Base-by-base conservation (phyloP, 2,329 filamentous ascomycete genomes). In the Penicillium sp. region DNA sequence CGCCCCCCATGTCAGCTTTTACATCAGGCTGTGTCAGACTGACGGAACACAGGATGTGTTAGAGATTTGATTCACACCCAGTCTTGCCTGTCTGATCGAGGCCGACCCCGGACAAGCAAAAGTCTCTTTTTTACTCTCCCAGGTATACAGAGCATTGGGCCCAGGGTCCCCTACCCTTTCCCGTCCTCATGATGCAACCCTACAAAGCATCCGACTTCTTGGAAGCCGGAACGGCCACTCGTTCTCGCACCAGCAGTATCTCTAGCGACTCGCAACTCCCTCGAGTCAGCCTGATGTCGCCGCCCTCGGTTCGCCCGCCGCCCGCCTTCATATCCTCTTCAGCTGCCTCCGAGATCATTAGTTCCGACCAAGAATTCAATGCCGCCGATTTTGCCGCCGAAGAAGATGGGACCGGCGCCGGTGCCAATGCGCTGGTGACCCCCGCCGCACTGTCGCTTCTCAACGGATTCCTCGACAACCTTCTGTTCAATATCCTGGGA, bases 381-480 rank as follows among this genome's bases (percentile, higher is more conserved):
- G 75, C 80, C 41, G 78, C 80, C 51, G 71, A 79, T 34, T 82
- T 82, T 73, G 78, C 80, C 54, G 79, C 85, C 55, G 76, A 83
- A 45, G 75, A 84, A 50, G 78, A 78, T 34, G 73, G 82, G 38
- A 76, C 81, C 48, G 74, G 77, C 1, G 76, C 77, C 3, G 74
- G 75, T 40, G 82, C 85, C 50, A 79, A 82, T 12, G 84, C 84
- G 12, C 61, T 83, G 32, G 84, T 95, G 40, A 82, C 87, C 1
- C 71, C 75, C 2, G 74, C 76, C 17, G 85, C 92, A 0, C 70
- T 96, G 25, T 73, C 75, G 28, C 75, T 94, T 7, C 77, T 95
- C 57, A 98, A 98, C 67, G 80, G 77, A 54, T 98, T 98, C 59
- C 77, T 98, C 45, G 92, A 98, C 62, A 86, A 95, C 59, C 73